Evolutionary conservation across 768 basidiomycete species (phyloP).

Genomic region (Galerina marginata): DNA sequence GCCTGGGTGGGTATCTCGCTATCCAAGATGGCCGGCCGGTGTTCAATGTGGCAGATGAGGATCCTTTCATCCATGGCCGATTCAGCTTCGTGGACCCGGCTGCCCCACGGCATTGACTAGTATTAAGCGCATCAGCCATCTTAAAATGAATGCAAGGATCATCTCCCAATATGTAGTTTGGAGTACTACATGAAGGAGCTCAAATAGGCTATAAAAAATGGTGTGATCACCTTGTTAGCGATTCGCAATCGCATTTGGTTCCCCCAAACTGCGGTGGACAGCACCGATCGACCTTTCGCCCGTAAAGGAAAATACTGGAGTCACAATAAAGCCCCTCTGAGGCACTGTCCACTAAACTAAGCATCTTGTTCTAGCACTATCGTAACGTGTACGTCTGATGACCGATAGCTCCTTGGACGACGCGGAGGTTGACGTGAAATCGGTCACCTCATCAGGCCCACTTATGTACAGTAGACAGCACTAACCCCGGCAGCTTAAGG

Average conservation of each 20-base stretch:
- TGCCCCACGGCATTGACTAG: background rate
- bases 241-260: background rate
- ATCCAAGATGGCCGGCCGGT: constrained; percentile 16
- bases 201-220: background rate
- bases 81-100: background rate
- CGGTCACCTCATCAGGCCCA: background rate
- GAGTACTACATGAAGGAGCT: no score
- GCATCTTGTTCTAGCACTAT: constrained; percentile 7
- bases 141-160: background rate
- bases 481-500: no score
- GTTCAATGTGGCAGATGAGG: constrained; percentile 18
- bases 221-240: background rate
- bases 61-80: constrained; percentile 1
- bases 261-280: background rate
- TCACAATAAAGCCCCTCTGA: background rate
- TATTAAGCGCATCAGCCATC: background rate
- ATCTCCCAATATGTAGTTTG: no score
- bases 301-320: no score
- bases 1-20: constrained; percentile 10
- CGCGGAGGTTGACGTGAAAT: constrained; percentile 18
- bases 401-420: constrained; percentile 23
- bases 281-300: no score
- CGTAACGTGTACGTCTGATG: constrained; percentile 18
- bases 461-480: no score
- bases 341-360: background rate